phyloP scores from a whole-genome alignment of 2,329 filamentous ascomycete genomes.

The Cytospora piceicola region DNA sequence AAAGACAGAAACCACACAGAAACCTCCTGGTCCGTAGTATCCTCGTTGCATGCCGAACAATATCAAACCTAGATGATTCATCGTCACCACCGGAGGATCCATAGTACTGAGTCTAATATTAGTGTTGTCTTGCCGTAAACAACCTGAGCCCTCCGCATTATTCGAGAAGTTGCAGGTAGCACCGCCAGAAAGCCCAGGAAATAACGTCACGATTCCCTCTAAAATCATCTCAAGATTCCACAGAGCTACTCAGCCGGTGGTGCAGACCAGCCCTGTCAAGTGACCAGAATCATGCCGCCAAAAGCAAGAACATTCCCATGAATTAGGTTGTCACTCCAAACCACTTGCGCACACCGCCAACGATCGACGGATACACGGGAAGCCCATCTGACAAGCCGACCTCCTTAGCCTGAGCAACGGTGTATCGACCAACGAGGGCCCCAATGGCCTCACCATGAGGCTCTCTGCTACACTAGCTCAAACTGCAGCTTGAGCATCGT shows the following conservation, averaged over 20 bases:
- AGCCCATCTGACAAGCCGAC: background rate
- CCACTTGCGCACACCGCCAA: background rate
- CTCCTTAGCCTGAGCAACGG: background rate
- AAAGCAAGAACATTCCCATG: background rate
- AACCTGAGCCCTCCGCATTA: too few species aligned
- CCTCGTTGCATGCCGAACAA: background rate
- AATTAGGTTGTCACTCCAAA: background rate
- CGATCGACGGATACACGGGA: conserved; percentile 2
- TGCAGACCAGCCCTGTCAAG: background rate
- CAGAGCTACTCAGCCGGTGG: background rate
- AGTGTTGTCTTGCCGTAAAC: too few species aligned
- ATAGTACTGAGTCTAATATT: too few species aligned
- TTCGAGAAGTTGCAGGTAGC: too few species aligned
- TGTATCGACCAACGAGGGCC: background rate
- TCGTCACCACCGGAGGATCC: too few species aligned
- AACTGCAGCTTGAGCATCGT: background rate
- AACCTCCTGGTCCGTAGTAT: background rate
- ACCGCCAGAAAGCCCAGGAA: too few species aligned
- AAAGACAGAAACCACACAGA: background rate
- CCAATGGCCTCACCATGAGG: background rate
- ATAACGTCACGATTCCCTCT: too few species aligned
- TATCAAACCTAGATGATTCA: too few species aligned
- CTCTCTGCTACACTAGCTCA: background rate
- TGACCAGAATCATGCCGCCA: background rate
- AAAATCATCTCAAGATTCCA: background rate